phyloP scores from a whole-genome alignment of 2,329 filamentous ascomycete species.

The Arthrobotrys pseudoclavata region DNA sequence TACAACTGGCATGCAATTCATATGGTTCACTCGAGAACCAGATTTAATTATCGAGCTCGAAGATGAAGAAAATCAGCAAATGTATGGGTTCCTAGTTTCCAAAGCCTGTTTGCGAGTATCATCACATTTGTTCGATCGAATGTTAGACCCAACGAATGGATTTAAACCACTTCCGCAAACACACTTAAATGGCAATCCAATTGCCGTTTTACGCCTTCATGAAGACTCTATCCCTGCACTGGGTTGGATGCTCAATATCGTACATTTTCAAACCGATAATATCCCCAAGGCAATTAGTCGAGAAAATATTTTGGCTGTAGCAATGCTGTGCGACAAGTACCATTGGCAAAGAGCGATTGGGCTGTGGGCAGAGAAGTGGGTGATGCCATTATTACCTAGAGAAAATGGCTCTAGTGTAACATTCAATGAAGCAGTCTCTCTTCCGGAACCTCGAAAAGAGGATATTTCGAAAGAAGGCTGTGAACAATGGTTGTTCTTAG shows the following conservation, averaged over 20 bases:
- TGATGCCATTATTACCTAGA: neutral
- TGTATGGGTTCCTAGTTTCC: slow-evolving; percentile 32
- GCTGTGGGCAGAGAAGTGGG: slow-evolving; percentile 37
- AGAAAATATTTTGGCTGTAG: slow-evolving; percentile 35
- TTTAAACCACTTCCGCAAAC: slow-evolving; percentile 44
- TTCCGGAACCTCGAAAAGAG: neutral
- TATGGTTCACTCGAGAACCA: slow-evolving; percentile 51
- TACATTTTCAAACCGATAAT: slow-evolving; percentile 36
- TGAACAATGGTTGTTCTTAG: slow-evolving; percentile 55
- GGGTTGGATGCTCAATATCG: slow-evolving; percentile 43
- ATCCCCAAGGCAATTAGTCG: slow-evolving; percentile 20
- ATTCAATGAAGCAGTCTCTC: neutral
- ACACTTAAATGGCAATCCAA: slow-evolving; percentile 24
- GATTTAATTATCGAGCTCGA: slow-evolving; percentile 45
- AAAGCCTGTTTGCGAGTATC: slow-evolving; percentile 15
- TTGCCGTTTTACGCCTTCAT: slow-evolving; percentile 35
- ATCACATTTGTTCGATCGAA: slow-evolving; percentile 36
- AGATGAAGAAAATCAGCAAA: neutral
- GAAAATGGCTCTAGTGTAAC: neutral
- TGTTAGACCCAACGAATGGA: slow-evolving; percentile 35
- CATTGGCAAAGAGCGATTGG: slow-evolving; percentile 20
- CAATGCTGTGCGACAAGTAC: slow-evolving; percentile 50
- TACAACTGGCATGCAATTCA: slow-evolving; percentile 36
- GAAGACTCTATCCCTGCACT: slow-evolving; percentile 37
- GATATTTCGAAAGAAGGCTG: slow-evolving; percentile 28